These are phyloP conservation scores for Pythium folliculosum DNA, from an alignment of 352 stramenopile genomes.

Conservation along the genomic window DNA sequence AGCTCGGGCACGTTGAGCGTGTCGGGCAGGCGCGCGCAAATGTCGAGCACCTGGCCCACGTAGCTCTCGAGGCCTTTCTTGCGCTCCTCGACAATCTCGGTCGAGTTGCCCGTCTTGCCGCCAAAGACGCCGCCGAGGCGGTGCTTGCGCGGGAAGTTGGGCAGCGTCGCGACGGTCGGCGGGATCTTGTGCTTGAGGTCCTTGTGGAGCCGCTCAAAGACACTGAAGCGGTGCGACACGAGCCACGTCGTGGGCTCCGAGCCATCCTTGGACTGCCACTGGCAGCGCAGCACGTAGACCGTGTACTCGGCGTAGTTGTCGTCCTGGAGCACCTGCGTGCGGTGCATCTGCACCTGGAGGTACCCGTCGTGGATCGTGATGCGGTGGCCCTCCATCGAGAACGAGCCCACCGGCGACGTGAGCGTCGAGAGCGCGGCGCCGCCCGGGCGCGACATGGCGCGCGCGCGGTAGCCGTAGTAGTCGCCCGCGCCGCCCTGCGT, in stretches of 20 bases:
- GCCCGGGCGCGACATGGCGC: conserved; percentile 55
- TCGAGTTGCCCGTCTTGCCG: conserved; percentile 86
- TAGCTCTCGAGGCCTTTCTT: conserved; percentile 84
- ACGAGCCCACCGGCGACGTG: conserved; percentile 73
- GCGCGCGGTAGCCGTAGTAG: conserved; percentile 66
- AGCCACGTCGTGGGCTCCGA: conserved; percentile 59
- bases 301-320: conserved; percentile 91
- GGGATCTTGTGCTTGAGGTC: conserved; percentile 77
- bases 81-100: conserved; percentile 83
- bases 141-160: conserved; percentile 82
- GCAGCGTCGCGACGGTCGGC: conserved; percentile 57
- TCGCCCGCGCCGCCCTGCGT: conserved; percentile 34
- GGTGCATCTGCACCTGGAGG: conserved; percentile 84
- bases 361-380: conserved; percentile 87
- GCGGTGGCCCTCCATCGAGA: conserved; percentile 71
- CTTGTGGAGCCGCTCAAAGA: conserved; percentile 77
- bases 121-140: conserved; percentile 82
- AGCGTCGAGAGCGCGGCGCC: conserved; percentile 61
- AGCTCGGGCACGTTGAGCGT: conserved; percentile 84
- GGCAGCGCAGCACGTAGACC: conserved; percentile 85
- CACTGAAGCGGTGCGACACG: conserved; percentile 71
- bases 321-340: conserved; percentile 85
- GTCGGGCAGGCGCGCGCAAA: conserved; percentile 77
- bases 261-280: conserved; percentile 75
- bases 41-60: conserved; percentile 78